Base-by-base conservation (phyloP, 129 eudicot genomes). In the Rutidosis leptorrhynchoides region DNA sequence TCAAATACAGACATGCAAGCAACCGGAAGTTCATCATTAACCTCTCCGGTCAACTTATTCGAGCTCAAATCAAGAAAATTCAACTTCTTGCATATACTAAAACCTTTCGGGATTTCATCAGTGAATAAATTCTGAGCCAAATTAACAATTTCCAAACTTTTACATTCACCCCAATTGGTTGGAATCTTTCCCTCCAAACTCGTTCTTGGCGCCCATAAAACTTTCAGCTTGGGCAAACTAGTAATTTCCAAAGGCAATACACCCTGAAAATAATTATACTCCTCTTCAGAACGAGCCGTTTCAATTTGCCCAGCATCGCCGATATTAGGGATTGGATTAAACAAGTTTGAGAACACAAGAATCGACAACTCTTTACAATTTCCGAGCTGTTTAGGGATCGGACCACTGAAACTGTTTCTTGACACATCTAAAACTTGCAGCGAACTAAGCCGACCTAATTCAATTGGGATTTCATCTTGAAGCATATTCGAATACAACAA, bases 171-270 rank as follows among this genome's bases (percentile, higher is more conserved):
- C 97, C 95, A 87, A 42, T 66, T 67, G 73, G 37, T 57, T 16
- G 93, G 87, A 17, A 87, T 68, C 24, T 71, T 72, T 23, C 96
- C 96, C 66, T 77, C 76, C 68, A 87, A 71, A 70, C 82, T 81
- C n/a, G 87, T 87, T 75, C 89, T 77, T n/a, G 96, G 97, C 10
- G 85, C 96, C 97, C 97, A 90, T 45, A 87, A 11, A 61, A 90
- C 56, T 67, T 79, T 77, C 70, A 87, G 78, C 71, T 81, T 90
- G 20, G 90, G 84, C 63, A 90, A 80, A 33, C 61, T 45, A 3
- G 79, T 69, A 33, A 90, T 70, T 72, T 73, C 88, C 7, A 16
- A 2, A 2, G 97, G 96, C 64, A 90, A 57, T 15, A 72, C 48
- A 4, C 93, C 93, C 68, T 74, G 84, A 63, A 73, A 90, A 71